phyloP scores from a whole-genome alignment of 495 filamentous ascomycete genomes.

The Astrothelium subdiscretum region DNA sequence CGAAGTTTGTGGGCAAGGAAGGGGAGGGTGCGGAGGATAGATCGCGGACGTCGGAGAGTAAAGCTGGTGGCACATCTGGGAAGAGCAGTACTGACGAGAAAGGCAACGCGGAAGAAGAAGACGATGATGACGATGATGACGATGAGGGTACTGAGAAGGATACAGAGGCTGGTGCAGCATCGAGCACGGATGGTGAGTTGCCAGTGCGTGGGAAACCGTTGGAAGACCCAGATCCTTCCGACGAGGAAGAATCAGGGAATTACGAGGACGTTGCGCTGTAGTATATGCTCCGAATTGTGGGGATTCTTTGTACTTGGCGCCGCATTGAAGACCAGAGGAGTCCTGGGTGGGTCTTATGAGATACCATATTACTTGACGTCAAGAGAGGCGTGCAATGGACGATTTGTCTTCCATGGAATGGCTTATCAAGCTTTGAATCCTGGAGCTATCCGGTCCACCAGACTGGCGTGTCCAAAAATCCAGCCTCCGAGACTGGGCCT shows the following conservation, averaged over 20 bases:
- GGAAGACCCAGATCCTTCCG: neutral
- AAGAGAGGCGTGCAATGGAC: too few species aligned
- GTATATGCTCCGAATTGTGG: neutral
- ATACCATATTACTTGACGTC: neutral
- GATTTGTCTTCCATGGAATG: too few species aligned
- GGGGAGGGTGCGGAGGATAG: slow-evolving; percentile 22
- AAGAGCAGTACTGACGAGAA: too few species aligned
- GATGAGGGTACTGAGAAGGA: slow-evolving; percentile 9
- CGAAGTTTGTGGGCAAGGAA: slow-evolving; percentile 10
- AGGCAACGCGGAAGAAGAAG: too few species aligned
- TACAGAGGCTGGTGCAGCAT: slow-evolving; percentile 9
- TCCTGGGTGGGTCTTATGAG: neutral
- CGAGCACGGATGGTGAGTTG: slow-evolving; percentile 2
- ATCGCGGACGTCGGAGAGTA: neutral
- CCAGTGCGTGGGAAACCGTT: neutral
- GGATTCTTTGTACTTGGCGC: neutral
- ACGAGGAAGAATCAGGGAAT: slow-evolving; percentile 8
- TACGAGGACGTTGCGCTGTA: slow-evolving; percentile 16
- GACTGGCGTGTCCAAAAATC: too few species aligned
- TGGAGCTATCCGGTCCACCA: too few species aligned
- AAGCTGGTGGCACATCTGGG: slow-evolving; percentile 2
- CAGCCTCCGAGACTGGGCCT: too few species aligned
- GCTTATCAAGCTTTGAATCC: too few species aligned
- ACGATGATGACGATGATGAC: slow-evolving; percentile 27
- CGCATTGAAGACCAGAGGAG: neutral